phyloP scores from a whole-genome alignment of 1,284 basidiomycete species.

The Clitocybe nebularis region DNA sequence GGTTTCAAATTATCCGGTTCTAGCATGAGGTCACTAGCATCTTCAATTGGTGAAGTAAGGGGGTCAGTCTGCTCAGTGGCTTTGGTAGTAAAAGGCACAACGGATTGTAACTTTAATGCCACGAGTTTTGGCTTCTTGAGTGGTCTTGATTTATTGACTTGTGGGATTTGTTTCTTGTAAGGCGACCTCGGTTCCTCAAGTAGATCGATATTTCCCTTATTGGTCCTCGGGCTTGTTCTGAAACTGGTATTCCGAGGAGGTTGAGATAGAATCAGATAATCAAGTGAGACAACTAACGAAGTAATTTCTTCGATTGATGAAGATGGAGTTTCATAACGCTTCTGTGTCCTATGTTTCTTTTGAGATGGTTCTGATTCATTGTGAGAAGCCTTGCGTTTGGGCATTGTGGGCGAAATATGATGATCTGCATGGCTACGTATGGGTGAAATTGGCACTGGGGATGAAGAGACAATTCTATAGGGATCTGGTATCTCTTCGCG shows the following conservation, averaged over 20 bases:
- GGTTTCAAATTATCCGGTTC: too few species aligned
- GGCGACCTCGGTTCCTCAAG: not conserved
- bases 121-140: constrained; percentile 11
- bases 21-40: constrained; percentile 22
- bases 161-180: constrained; percentile 1
- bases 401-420: constrained; percentile 3
- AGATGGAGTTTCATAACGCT: constrained; percentile 1
- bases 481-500: not conserved
- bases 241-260: constrained; percentile 8
- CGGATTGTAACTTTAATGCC: constrained; percentile 12
- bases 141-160: not conserved
- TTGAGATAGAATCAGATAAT: not conserved
- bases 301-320: constrained; percentile 19
- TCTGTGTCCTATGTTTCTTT: constrained; percentile 4
- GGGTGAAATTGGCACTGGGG: not conserved
- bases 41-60: constrained; percentile 36
- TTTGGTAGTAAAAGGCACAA: constrained; percentile 20
- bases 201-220: constrained; percentile 3
- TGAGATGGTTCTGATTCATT: not conserved
- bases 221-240: constrained; percentile 9
- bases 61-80: constrained; percentile 9
- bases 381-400: constrained; percentile 12
- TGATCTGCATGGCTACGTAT: not conserved
- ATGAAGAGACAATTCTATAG: not conserved
- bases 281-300: constrained; percentile 10